These are phyloP conservation scores for Pythium aristosporum DNA, from an alignment of 352 stramenopile species.

Conservation along the genomic window DNA sequence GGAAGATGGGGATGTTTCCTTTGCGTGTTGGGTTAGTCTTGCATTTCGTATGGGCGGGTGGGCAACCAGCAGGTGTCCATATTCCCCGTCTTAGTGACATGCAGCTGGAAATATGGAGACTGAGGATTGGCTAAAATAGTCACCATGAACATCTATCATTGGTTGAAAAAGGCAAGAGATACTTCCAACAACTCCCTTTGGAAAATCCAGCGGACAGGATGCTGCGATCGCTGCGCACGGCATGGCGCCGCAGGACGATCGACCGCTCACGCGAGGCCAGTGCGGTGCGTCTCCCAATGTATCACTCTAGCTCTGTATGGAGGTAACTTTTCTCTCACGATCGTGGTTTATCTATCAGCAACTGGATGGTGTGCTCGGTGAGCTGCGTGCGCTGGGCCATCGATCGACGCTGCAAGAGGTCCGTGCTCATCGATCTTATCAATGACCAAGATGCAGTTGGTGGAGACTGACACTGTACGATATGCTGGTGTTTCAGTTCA, in stretches of 20 bases:
- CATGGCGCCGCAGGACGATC: conserved; percentile 42
- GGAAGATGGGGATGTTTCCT: too few species aligned
- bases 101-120: too few species aligned
- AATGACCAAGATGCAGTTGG: neutral
- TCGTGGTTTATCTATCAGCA: conserved; percentile 29
- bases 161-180: neutral
- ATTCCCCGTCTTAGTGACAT: too few species aligned
- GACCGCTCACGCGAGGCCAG: conserved; percentile 47
- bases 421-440: neutral
- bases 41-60: too few species aligned
- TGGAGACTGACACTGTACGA: neutral
- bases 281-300: conserved; percentile 26
- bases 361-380: conserved; percentile 52
- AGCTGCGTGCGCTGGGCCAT: conserved; percentile 58
- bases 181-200: neutral
- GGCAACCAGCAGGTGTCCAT: neutral
- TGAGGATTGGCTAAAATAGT: neutral
- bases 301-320: neutral
- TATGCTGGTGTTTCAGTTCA: conserved; percentile 39
- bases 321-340: neutral
- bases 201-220: conserved; percentile 8
- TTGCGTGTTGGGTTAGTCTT: too few species aligned
- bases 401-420: conserved; percentile 51
- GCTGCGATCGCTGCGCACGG: conserved; percentile 24
- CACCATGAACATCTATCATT: neutral